phyloP scores from a whole-genome alignment of 305 asterid species.

The Fraxinus sp. region DNA sequence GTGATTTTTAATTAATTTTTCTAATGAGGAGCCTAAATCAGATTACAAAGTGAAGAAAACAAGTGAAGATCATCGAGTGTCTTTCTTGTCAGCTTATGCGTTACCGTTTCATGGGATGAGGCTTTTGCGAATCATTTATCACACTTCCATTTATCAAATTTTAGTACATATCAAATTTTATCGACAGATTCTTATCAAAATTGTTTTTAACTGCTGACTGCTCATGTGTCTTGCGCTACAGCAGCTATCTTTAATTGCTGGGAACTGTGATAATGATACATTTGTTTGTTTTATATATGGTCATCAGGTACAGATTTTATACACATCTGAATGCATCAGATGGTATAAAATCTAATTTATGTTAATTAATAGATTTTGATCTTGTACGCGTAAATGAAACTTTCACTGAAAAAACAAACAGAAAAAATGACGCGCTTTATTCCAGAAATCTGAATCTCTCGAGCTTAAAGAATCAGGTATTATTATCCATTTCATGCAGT shows the following conservation, averaged over 20 bases:
- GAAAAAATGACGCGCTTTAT: constrained; percentile 13
- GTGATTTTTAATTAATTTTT: not conserved
- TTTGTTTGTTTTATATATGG: not conserved
- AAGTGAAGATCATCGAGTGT: not conserved
- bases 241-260: not conserved
- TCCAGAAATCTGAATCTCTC: constrained; percentile 34
- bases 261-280: not conserved
- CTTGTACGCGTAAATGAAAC: not conserved
- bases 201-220: not conserved
- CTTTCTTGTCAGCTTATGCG: not conserved
- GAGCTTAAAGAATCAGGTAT: constrained; percentile 22
- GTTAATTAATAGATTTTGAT: not conserved
- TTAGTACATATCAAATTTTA: not conserved
- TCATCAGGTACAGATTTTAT: not conserved
- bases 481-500: constrained; percentile 16
- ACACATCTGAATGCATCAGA: not conserved
- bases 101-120: not conserved
- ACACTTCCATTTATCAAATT: not conserved
- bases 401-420: not conserved
- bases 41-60: not conserved
- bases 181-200: not conserved
- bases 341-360: not conserved
- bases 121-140: not conserved
- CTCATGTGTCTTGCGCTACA: not conserved
- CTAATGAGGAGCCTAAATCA: not conserved